Base-by-base conservation (phyloP, 805 yeast species). In the Pichia scutulata region DNA sequence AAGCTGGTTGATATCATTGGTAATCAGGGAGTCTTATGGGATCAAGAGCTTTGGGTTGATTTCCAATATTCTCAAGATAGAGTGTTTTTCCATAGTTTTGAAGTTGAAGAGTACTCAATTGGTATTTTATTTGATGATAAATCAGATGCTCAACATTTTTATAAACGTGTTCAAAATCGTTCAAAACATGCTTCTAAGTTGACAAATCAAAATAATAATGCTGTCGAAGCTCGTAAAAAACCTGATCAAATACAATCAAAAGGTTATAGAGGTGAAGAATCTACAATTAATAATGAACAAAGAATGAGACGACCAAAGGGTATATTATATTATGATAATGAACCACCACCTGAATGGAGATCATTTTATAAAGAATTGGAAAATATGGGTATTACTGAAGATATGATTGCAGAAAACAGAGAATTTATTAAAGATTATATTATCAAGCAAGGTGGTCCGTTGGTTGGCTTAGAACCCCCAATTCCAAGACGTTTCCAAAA, bases 31-130 rank as follows among this genome's bases (percentile, higher is more conserved):
- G 96, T 93, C 0, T 57, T 93, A 0, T 93, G 99, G 99, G 99
- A 93, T 66, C 99, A 93, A 67, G 99, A 93, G 67, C 68, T 93
- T 45, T 92, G 87, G 60, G 82, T 88, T 13, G 84, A 87, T 60
- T 89, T 93, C 66, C 83, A 84, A 58, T 93, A 93, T 68, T 80
- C 86, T 62, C 98, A 93, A 67, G 99, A 93, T 66, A 78, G 99
- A 30, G 82, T 95, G 39, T 93, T 88, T 68, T 93, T 93, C 75
- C 98, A 93, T 65, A 76, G 95, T 7, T 93, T 93, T 69, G 99
- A 93, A 70, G 72, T 89, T 43, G 98, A 93, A 59, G 95, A 87
- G 22, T 90, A 96, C 63, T 75, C 74, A 47, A 89, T 82, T 12
- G 99, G 98, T 0, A 72, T 93, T 22, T 68, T 93, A 47, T 93